Base-by-base conservation (phyloP, 2,329 filamentous ascomycete species). In the Salinomyces thailandicus region DNA sequence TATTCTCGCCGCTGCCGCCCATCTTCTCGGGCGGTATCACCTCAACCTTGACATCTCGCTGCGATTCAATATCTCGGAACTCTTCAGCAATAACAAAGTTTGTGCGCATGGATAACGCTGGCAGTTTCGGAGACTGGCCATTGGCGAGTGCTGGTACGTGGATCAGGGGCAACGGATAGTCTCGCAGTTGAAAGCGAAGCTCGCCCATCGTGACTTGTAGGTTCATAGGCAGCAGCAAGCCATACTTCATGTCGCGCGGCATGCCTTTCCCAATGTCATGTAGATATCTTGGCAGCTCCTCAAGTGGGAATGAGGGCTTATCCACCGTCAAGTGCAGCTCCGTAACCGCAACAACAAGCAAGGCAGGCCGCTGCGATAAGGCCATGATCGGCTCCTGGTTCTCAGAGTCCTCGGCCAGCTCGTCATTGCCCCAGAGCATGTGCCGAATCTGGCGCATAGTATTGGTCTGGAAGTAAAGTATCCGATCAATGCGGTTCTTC, bases 11-110 rank as follows among this genome's bases (percentile, higher is more conserved):
- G 2, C 78, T 71, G 35, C 76, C 71, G 17, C 60, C 55, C 35
- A 67, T 64, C 40, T 67, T 72, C 18, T 69, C 70, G 2, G 82
- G 75, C 1, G 89, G 87, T 1, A 95, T 77, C 36, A 98, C 81
- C 41, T 91, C 78, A 11, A 98, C 82, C 41, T 77, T 73, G 35
- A 93, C 81, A 49, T 82, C 75, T 22, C 89, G 75, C 2, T 79
- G 82, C 2, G 87, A 93, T 55, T 89, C 78, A 11, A 75, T 62
- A 14, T 85, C 83, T 42, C 86, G 75, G 50, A 79, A 94, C 57
- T 98, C 93, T 62, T 98, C 91, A 0, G 86, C 93, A 43, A 98
- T 80, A 4, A 98, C 87, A 56, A 98, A 95, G 53, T 98, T 85
- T 1, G 87, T 83, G 48, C 77, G 81, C 36, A 98, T 66, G 1